phyloP scores from a whole-genome alignment of 805 yeast genomes.

The Metschnikowia lunata region DNA sequence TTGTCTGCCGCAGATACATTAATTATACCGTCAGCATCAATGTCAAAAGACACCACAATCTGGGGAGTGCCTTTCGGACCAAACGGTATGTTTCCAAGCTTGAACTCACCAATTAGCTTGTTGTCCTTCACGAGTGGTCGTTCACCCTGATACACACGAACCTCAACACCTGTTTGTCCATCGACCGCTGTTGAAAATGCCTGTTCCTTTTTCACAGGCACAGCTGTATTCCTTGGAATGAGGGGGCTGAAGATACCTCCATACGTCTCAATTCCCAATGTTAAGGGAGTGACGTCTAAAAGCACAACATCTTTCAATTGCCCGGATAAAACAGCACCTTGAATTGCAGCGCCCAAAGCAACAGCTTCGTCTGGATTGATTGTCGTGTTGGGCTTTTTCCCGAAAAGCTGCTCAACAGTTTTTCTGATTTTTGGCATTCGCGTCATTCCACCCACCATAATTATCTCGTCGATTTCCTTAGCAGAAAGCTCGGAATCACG shows the following conservation, averaged over 20 bases:
- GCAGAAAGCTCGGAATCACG: constrained; percentile 67
- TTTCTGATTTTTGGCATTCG: constrained; percentile 78
- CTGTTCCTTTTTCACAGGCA: constrained; percentile 72
- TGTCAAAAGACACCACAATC: constrained; percentile 69
- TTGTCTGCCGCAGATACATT: constrained; percentile 57
- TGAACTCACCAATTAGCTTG: constrained; percentile 71
- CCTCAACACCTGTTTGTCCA: constrained; percentile 79
- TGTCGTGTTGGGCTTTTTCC: constrained; percentile 61
- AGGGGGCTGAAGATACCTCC: constrained; percentile 81
- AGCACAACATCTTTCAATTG: constrained; percentile 25
- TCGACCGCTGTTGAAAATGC: constrained; percentile 78
- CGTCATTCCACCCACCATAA: constrained; percentile 86
- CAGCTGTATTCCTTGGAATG: constrained; percentile 72
- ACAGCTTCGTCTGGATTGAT: constrained; percentile 68
- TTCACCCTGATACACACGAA: constrained; percentile 79
- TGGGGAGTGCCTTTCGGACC: constrained; percentile 80
- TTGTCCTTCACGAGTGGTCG: constrained; percentile 74
- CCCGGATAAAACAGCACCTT: constrained; percentile 27
- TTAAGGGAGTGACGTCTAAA: constrained; percentile 26
- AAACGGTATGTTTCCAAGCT: constrained; percentile 66
- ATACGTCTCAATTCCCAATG: constrained; percentile 70
- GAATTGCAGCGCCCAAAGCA: constrained; percentile 29
- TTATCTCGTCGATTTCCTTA: constrained; percentile 67
- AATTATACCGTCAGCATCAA: constrained; percentile 76
- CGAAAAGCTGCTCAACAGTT: constrained; percentile 55